These are phyloP conservation scores for Botryotinia convoluta DNA, from an alignment of 2,329 filamentous ascomycete species.

Conservation along the genomic window DNA sequence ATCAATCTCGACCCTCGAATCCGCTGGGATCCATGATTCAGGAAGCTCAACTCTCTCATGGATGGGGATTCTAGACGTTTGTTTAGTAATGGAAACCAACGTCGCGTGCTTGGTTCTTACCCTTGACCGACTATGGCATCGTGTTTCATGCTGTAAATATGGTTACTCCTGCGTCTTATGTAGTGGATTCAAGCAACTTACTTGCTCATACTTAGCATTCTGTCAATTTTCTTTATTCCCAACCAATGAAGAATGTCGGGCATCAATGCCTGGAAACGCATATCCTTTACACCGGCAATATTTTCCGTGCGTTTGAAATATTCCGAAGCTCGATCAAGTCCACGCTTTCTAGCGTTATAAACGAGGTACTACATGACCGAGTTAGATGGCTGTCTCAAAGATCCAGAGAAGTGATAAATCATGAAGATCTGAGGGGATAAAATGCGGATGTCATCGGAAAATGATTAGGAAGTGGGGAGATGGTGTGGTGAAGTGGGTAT, in stretches of 20 bases:
- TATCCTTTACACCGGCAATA: constrained; percentile 92
- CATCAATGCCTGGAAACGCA: constrained; percentile 98
- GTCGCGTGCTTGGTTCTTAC: constrained; percentile 40
- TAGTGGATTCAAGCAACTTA: constrained; percentile 26
- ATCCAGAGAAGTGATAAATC: constrained; percentile 15
- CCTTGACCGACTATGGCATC: constrained; percentile 84
- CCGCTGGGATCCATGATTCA: constrained; percentile 88
- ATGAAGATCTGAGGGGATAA: constrained; percentile 20
- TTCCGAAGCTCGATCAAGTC: constrained; percentile 76
- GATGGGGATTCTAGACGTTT: constrained; percentile 67
- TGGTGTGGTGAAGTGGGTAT: constrained; percentile 62
- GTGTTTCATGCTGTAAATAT: constrained; percentile 70
- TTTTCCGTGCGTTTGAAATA: constrained; percentile 99
- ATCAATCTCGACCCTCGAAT: constrained; percentile 97
- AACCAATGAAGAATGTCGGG: constrained; percentile 97
- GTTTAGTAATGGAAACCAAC: constrained; percentile 18
- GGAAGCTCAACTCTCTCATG: constrained; percentile 88
- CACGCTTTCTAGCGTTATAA: constrained; percentile 79
- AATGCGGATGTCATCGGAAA: constrained; percentile 24
- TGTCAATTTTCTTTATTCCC: constrained; percentile 96
- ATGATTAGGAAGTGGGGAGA: constrained; percentile 58
- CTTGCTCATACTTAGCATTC: constrained; percentile 98
- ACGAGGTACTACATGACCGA: constrained; percentile 45
- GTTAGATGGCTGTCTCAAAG: constrained; percentile 26
- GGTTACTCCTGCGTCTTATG: constrained; percentile 30